Evolutionary conservation across 441 rosid genomes (phyloP).

Genomic region (Bocquillonia castaneifolia): DNA sequence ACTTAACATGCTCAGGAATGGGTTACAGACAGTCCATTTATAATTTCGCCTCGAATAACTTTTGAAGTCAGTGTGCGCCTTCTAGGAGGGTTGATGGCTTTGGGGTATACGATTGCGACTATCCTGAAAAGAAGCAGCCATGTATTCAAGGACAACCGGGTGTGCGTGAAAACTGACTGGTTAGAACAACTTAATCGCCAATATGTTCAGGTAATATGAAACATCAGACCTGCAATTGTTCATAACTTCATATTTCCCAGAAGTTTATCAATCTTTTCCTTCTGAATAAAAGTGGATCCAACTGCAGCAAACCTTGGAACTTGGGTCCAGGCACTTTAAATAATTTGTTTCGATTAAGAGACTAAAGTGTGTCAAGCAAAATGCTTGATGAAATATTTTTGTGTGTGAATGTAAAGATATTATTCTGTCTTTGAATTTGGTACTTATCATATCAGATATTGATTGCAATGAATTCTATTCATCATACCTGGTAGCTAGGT

Average conservation of each 20-base stretch:
- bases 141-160: constrained; percentile 62
- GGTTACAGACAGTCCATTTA: constrained; percentile 97
- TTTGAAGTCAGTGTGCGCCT: constrained; percentile 95
- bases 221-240: constrained; percentile 11
- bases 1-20: constrained; percentile 66
- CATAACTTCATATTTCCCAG: background rate
- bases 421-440: background rate
- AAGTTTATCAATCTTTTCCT: background rate
- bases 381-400: background rate
- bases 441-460: background rate
- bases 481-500: background rate
- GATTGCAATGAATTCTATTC: background rate
- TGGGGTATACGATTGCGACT: constrained; percentile 89
- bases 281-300: background rate
- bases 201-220: constrained; percentile 70
- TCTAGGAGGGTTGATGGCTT: constrained; percentile 95
- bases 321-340: background rate
- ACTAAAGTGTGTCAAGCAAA: background rate
- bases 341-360: background rate
- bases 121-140: constrained; percentile 96
- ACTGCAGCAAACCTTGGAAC: background rate
- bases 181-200: constrained; percentile 89
- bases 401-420: background rate
- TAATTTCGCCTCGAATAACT: constrained; percentile 96
- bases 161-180: constrained; percentile 92